Percentiles rank a stretch among this genome's conserved stretches.
phyloP scores from a whole-genome alignment of 169 alveolate species.

The Plasmodium chabaudi region DNA sequence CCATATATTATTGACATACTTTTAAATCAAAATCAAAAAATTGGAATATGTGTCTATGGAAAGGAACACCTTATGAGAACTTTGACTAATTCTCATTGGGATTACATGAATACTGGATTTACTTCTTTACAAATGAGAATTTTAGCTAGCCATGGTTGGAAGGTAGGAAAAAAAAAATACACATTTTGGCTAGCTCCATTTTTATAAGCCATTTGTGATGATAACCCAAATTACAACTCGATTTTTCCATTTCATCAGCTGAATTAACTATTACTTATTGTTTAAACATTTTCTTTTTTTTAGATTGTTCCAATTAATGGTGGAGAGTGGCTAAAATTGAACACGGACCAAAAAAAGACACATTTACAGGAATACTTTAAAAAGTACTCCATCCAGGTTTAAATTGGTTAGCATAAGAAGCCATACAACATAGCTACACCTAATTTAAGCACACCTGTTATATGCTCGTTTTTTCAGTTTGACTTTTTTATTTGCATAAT shows the following conservation, averaged over 20 bases:
- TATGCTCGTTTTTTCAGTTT: not conserved
- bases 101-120: slow-evolving; percentile 52
- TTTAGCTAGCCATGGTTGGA: slow-evolving; percentile 47
- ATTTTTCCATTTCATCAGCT: too few relatives aligned
- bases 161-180: not conserved
- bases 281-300: too few relatives aligned
- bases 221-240: too few relatives aligned
- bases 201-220: too few relatives aligned
- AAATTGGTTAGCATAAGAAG: not conserved
- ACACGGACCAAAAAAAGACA: slow-evolving; percentile 22
- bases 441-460: too few relatives aligned
- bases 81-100: slow-evolving; percentile 30
- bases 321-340: slow-evolving; percentile 56
- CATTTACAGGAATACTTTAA: slow-evolving; percentile 33
- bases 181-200: not conserved
- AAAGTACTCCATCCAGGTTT: slow-evolving; percentile 37
- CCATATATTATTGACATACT: slow-evolving; percentile 52
- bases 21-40: slow-evolving; percentile 19
- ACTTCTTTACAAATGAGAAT: slow-evolving; percentile 51
- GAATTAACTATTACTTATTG: too few relatives aligned
- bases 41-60: slow-evolving; percentile 52
- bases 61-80: slow-evolving; percentile 67
- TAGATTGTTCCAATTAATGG: slow-evolving; percentile 71
- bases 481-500: too few relatives aligned
- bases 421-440: not conserved